Base-by-base conservation (phyloP, 2,329 filamentous ascomycete species). In the Tolypocladium nubicola region DNA sequence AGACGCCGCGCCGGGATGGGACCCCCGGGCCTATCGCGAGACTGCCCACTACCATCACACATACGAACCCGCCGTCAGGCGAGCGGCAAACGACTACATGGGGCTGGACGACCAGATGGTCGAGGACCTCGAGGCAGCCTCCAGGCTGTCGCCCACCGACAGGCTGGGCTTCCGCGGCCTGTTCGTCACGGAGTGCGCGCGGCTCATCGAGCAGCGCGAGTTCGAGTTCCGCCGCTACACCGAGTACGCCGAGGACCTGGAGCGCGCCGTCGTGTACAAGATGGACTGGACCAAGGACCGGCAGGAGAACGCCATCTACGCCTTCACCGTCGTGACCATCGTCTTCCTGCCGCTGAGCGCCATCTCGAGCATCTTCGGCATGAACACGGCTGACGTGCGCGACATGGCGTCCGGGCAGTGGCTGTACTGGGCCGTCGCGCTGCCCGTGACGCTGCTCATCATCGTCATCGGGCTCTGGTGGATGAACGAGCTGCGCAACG, bases 311-410 rank as follows among this genome's bases (percentile, higher is more conserved):
- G 75, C 76, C 52, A 75, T 79, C 54, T 77, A 77, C 59, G 75
- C 73, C 45, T 79, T 80, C 58, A 79, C 78, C 5, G 70, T 79
- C 53, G 75, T 78, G 11, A 79, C 78, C 6, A 72, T 77, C 58
- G 64, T 80, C 50, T 80, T 79, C 60, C 64, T 80, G 14, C 77
- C 78, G 0, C 68, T 79, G 8, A 73, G 72, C 54, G 68, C 75
- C 35, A 70, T 79, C 3, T 73, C 76, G 13, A 76, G 74, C 62
- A 73, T 79, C 57, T 77, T 81, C 61, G 78, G 79, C 56, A 81
- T 81, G 76, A 80, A 81, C 64, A 78, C 77, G 4, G 68, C 66
- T 53, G 79, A 80, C 61, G 69, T 81, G 5, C 73, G 77, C 33
- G 73, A 80, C 61, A 77, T 79, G 72, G 68, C 75, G n/a, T 65